phyloP scores from a whole-genome alignment of 163 green algal genomes.

The Prototheca wickerhamii region DNA sequence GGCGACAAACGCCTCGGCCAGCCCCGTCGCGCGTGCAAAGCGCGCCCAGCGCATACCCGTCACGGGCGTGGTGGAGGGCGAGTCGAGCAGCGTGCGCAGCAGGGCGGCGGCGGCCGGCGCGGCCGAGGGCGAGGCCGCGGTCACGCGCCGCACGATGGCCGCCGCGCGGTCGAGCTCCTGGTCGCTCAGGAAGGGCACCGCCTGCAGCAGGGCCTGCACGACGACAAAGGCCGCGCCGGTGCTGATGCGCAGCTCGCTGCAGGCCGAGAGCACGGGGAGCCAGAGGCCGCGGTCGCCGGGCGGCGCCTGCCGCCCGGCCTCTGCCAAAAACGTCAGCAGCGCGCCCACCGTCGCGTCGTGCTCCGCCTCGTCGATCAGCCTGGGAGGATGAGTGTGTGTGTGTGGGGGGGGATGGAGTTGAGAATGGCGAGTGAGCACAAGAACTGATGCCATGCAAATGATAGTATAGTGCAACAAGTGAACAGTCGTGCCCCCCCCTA shows the following conservation, averaged over 20 bases:
- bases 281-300: conserved; percentile 28
- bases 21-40: not conserved
- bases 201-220: conserved; percentile 19
- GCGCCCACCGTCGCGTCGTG: conserved; percentile 33
- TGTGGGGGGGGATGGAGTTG: conserved; percentile 4
- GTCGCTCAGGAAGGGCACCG: conserved; percentile 23
- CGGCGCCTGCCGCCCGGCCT: conserved; percentile 10
- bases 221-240: conserved; percentile 19
- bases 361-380: conserved; percentile 39
- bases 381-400: conserved; percentile 20
- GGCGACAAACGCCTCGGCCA: not conserved
- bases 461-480: not conserved
- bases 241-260: conserved; percentile 28
- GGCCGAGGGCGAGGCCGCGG: not conserved
- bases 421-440: conserved; percentile 15
- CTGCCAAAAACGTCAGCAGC: conserved; percentile 38
- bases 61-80: not conserved
- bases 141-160: not conserved
- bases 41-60: not conserved
- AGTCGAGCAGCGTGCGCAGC: not conserved
- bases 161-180: conserved; percentile 19
- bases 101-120: not conserved
- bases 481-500: not conserved
- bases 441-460: conserved; percentile 11
- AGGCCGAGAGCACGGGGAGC: conserved; percentile 24